phyloP scores from a whole-genome alignment of 345 rosid species.

The Garcia nutans region DNA sequence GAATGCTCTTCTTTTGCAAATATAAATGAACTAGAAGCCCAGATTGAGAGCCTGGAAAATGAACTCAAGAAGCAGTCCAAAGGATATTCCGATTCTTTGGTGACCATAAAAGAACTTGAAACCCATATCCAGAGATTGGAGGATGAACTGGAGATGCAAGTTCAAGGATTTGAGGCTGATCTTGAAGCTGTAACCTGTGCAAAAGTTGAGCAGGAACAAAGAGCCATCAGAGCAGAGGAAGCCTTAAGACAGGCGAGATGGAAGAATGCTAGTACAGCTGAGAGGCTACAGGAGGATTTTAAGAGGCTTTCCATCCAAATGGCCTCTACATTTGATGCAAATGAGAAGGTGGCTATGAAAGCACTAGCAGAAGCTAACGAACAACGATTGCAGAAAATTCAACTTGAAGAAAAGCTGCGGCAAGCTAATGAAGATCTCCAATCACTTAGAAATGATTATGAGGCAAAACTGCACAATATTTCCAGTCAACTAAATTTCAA shows the following conservation, averaged over 20 bases:
- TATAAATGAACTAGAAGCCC: constrained; percentile 26
- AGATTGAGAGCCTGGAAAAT: constrained; percentile 28
- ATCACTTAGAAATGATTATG: constrained; percentile 43
- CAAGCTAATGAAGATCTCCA: constrained; percentile 55
- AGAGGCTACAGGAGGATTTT: constrained; percentile 79
- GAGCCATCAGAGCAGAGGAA: constrained; percentile 85
- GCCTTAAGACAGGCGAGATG: constrained; percentile 57
- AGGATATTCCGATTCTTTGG: constrained; percentile 30
- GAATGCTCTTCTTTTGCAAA: constrained; percentile 50
- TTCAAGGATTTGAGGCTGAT: constrained; percentile 55
- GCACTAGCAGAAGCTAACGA: constrained; percentile 73
- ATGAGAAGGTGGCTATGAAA: constrained; percentile 77
- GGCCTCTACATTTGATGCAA: constrained; percentile 73
- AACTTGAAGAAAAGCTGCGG: constrained; percentile 59
- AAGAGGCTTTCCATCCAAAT: constrained; percentile 68
- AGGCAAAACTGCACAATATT: constrained; percentile 48
- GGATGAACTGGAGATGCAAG: constrained; percentile 67
- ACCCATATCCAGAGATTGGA: constrained; percentile 52
- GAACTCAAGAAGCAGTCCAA: constrained; percentile 29
- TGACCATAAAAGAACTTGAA: constrained; percentile 49
- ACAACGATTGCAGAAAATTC: constrained; percentile 53
- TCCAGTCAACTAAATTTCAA: constrained; percentile 43
- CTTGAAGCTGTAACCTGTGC: constrained; percentile 51
- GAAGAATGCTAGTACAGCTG: constrained; percentile 76
- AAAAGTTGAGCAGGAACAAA: constrained; percentile 70